Conservation (phyloP, 176 grass and related monocot species). For the Oryza australiensis region DNA sequence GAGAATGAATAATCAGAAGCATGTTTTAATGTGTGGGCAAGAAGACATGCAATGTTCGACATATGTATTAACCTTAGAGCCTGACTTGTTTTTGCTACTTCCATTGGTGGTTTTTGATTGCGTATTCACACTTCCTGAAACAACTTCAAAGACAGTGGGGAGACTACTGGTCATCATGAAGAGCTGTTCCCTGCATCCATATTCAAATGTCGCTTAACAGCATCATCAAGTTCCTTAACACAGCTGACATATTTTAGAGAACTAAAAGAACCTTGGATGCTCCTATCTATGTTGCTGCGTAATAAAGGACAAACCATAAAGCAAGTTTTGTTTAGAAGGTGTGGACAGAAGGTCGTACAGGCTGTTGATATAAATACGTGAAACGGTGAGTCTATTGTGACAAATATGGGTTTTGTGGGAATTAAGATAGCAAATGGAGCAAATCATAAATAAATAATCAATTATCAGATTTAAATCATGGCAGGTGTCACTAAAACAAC, state of each 20-base stretch:
- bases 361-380: background rate
- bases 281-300: background rate
- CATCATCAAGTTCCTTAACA: constrained; percentile 15
- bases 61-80: constrained; percentile 45
- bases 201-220: background rate
- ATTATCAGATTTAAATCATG: background rate
- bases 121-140: constrained; percentile 44
- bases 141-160: constrained; percentile 67
- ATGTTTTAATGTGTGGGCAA: background rate
- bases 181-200: constrained; percentile 51
- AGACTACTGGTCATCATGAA: constrained; percentile 71
- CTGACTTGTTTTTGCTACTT: constrained; percentile 47
- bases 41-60: background rate
- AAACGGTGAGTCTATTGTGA: background rate
- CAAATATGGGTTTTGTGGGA: background rate
- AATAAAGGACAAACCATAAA: constrained; percentile 26
- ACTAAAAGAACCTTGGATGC: background rate
- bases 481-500: background rate
- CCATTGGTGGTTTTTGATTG: constrained; percentile 36
- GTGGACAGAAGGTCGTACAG: background rate
- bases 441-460: background rate
- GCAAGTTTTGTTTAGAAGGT: background rate
- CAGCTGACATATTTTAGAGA: background rate
- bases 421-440: background rate
- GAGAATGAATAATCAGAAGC: constrained; percentile 1